Base-by-base conservation (phyloP, 73 alveolate species). In the Uronychia binucleata region DNA sequence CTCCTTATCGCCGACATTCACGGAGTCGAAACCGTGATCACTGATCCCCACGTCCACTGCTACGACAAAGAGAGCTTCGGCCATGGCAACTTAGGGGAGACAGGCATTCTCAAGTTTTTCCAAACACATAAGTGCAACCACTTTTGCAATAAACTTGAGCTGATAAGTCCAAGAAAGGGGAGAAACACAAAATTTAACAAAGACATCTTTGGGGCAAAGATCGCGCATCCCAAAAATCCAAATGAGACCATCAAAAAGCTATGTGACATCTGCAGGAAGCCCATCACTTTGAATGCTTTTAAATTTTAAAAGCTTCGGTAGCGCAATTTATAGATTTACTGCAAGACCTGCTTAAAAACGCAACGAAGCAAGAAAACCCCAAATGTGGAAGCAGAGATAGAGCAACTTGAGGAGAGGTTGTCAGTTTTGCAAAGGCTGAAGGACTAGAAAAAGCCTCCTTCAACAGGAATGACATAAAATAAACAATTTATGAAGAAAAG, bases 1-100 rank as follows among this genome's bases (percentile, higher is more conserved):
- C 75, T 87, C 8, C 33, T 90, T 83, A 90, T 90, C 0, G 90
- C 76, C 1, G 94, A 88, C 33, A 31, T 88, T 25, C 88, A 88
- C 74, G 94, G 94, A 1, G 91, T 83, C 13, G 82, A 83, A 0
- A 74, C 46, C 29, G 60, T 82, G 27, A 34, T 88, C 26, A 88
- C 94, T 14, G 94, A 88, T n/a, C 94, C 94, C 46, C 78, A 84
- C 35, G 83, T 88, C 35, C 94, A 88, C 74, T 88, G 91, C 31
- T 33, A 32, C 11, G 88, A 88, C 81, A n/a, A 33, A 33, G 60
- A 74, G 46, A 87, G 92, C 33, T 93, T 90, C 87, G 93, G 90
- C 58, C 86, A 84, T 57, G 96, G 94, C 0, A 91, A 91, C 82
- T 78, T 91, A 34, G 87, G 86, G 25, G 33, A 83, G 26, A 5